Percentiles rank a stretch among this genome's conserved stretches.
These are phyloP conservation scores for Gossypioides kirkii DNA, from an alignment of 345 rosid species.

Conservation along the genomic window DNA sequence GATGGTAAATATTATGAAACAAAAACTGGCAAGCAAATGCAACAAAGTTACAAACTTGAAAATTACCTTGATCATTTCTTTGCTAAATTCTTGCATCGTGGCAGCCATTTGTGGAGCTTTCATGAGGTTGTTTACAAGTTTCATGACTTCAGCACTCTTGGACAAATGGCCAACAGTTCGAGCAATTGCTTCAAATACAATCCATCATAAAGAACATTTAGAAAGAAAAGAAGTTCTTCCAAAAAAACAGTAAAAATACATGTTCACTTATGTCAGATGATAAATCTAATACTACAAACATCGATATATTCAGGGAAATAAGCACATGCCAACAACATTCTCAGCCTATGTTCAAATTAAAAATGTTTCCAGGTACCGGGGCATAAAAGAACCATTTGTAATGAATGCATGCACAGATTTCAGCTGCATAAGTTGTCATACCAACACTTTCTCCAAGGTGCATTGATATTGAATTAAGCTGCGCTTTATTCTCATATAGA, in stretches of 20 bases:
- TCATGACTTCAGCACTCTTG: slow-evolving; percentile 50
- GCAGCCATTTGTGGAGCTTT: slow-evolving; percentile 49
- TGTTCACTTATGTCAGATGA: neutral
- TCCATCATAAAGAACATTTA: neutral
- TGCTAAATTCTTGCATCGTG: slow-evolving; percentile 48
- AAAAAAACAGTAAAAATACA: neutral
- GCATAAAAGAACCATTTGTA: neutral
- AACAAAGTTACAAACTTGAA: neutral
- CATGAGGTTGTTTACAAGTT: slow-evolving; percentile 50
- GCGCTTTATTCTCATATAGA: slow-evolving; percentile 35
- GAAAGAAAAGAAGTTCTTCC: neutral
- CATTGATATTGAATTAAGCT: slow-evolving; percentile 38
- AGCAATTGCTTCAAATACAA: slow-evolving; percentile 34
- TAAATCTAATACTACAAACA: neutral
- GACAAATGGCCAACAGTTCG: slow-evolving; percentile 47
- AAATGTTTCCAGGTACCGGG: neutral
- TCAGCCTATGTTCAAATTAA: neutral
- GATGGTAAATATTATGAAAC: neutral
- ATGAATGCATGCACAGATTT: neutral
- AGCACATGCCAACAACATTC: neutral
- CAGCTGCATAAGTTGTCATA: slow-evolving; percentile 12
- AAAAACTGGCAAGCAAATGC: neutral
- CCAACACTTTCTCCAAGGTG: slow-evolving; percentile 39
- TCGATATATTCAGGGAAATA: neutral
- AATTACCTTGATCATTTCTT: slow-evolving; percentile 48